phyloP scores from a whole-genome alignment of 139 green algal species.

The Astrephomene gubernaculifera region DNA sequence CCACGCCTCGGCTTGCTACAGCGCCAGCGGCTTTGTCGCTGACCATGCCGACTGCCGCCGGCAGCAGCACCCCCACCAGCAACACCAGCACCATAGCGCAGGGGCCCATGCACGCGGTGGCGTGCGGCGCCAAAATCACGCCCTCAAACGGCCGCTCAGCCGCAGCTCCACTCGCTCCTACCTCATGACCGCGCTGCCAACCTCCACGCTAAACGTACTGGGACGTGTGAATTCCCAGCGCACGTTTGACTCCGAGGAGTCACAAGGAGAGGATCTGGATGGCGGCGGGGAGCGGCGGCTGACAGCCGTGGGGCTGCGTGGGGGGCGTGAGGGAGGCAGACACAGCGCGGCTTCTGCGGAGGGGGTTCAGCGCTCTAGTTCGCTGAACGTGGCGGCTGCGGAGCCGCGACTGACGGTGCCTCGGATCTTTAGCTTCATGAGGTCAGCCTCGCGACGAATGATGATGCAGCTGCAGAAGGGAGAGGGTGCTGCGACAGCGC shows the following conservation, averaged over 20 bases:
- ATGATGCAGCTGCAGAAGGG: slow-evolving; percentile 5
- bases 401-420: slow-evolving; percentile 29
- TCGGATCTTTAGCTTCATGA: slow-evolving; percentile 40
- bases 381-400: slow-evolving; percentile 8
- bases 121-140: slow-evolving; percentile 7
- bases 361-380: no score
- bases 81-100: no score
- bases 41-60: no score
- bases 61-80: no score
- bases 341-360: no score
- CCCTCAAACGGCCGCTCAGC: slow-evolving; percentile 31
- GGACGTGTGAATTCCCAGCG: slow-evolving; percentile 23
- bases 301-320: no score
- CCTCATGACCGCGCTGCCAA: slow-evolving; percentile 16
- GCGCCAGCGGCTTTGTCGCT: neutral
- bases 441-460: slow-evolving; percentile 5
- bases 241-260: neutral
- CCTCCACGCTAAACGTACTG: slow-evolving; percentile 31
- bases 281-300: no score
- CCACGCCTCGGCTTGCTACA: neutral
- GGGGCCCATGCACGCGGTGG: neutral
- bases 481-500: no score
- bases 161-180: slow-evolving; percentile 33
- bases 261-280: no score
- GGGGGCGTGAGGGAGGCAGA: no score